Conservation (phyloP, 805 yeast genomes). For the Saturnispora besseyi region DNA sequence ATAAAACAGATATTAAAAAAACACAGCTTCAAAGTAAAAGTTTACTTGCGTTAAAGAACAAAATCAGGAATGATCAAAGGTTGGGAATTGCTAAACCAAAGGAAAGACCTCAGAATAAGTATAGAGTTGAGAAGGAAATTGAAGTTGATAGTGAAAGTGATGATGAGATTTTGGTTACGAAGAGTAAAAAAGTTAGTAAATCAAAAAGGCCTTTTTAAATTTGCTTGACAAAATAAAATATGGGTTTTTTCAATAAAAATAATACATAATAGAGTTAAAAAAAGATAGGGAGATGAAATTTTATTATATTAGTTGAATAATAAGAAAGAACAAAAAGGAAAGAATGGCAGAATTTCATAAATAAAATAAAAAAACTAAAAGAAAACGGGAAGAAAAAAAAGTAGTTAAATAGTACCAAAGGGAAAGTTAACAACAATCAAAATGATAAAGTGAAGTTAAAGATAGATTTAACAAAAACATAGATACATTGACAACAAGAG, state of each 20-base stretch:
- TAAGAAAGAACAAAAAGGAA: no score
- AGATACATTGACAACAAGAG: no score
- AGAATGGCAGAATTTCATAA: no score
- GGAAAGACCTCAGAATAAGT: conserved; percentile 2
- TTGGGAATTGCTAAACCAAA: conserved; percentile 1
- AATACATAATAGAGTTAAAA: not conserved
- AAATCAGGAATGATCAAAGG: conserved; percentile 20
- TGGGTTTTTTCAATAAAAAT: not conserved
- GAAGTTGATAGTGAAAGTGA: not conserved
- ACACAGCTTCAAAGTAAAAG: conserved; percentile 15
- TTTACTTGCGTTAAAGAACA: conserved; percentile 22
- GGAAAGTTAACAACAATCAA: no score
- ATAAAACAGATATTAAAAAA: conserved; percentile 8
- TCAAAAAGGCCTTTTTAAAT: conserved; percentile 5
- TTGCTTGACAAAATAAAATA: not conserved
- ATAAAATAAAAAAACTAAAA: no score
- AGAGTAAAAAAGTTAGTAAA: conserved; percentile 1
- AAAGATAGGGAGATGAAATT: not conserved
- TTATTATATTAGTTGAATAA: no score
- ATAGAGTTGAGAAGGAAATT: not conserved
- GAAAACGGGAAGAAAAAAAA: no score
- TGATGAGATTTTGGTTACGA: not conserved
- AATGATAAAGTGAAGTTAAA: no score
- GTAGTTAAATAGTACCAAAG: no score
- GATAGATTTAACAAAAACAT: no score